Evolutionary conservation across 2,329 filamentous ascomycete species (phyloP).

Genomic region (Ophiostoma ips): DNA sequence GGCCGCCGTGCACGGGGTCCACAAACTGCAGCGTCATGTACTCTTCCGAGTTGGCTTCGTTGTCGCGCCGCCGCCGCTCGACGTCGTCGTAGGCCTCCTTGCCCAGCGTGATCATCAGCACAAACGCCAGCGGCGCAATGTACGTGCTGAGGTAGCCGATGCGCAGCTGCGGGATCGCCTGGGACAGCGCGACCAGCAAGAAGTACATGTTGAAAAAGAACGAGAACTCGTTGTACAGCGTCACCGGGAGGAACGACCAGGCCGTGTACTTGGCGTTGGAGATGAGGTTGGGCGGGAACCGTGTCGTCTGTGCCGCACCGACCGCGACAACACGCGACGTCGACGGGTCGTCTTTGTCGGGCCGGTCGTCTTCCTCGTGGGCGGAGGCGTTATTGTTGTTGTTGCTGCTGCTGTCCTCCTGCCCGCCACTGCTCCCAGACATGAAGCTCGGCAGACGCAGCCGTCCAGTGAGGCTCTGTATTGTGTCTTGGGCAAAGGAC

Average conservation of each 20-base stretch:
- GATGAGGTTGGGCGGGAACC: slow-evolving; percentile 79
- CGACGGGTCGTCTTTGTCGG: slow-evolving; percentile 46
- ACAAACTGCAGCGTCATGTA: slow-evolving; percentile 68
- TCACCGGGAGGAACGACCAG: slow-evolving; percentile 84
- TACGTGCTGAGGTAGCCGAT: slow-evolving; percentile 96
- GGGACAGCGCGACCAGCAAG: slow-evolving; percentile 82
- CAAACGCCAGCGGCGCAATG: slow-evolving; percentile 81
- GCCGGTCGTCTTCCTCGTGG: slow-evolving; percentile 26
- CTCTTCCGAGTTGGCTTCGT: slow-evolving; percentile 84
- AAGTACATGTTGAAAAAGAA: slow-evolving; percentile 99
- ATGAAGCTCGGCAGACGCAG: slow-evolving; percentile 57
- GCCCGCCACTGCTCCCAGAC: slow-evolving; percentile 22
- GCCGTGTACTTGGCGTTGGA: slow-evolving; percentile 98
- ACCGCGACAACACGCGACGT: slow-evolving; percentile 64
- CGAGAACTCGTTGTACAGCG: slow-evolving; percentile 96
- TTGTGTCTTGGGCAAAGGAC: slow-evolving; percentile 27
- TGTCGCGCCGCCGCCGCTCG: slow-evolving; percentile 68
- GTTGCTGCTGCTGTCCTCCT: slow-evolving; percentile 19
- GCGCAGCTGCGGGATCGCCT: slow-evolving; percentile 74
- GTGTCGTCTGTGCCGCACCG: slow-evolving; percentile 55
- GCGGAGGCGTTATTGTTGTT: slow-evolving; percentile 27
- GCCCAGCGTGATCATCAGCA: slow-evolving; percentile 79
- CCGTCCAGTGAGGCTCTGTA: slow-evolving; percentile 31
- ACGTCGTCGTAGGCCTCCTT: slow-evolving; percentile 96
- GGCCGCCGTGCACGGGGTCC: slow-evolving; percentile 28